Evolutionary conservation across 345 rosid genomes (phyloP).

Genomic region (Citrus reticulata): DNA sequence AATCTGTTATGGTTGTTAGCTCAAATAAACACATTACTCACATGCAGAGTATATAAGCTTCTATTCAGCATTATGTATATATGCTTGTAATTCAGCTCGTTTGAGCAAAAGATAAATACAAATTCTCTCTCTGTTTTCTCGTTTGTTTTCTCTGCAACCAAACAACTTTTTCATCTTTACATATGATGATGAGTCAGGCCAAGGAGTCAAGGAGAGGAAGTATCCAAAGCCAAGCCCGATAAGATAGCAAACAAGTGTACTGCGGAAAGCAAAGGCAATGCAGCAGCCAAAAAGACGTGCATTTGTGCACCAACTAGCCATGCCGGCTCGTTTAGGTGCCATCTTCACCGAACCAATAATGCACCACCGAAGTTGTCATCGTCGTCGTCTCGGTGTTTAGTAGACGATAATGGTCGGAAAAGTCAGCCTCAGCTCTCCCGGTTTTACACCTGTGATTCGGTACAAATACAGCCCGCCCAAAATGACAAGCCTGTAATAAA

Average conservation of each 20-base stretch:
- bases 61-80: no score
- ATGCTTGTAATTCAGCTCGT: no score
- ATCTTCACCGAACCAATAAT: slow-evolving; percentile 21
- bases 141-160: no score
- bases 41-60: no score
- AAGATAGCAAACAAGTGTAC: neutral
- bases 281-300: slow-evolving; percentile 8
- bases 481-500: neutral
- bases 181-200: neutral
- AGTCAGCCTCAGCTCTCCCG: neutral
- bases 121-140: no score
- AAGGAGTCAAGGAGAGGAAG: neutral
- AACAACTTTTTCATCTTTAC: no score
- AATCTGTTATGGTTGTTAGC: no score
- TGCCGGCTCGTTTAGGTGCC: slow-evolving; percentile 31
- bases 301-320: slow-evolving; percentile 25
- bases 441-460: neutral
- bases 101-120: no score
- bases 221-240: neutral
- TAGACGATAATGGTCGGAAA: neutral
- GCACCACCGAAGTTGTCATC: neutral
- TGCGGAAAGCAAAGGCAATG: neutral
- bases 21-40: no score
- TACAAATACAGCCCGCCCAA: neutral
- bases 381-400: neutral